phyloP scores from a whole-genome alignment of 176 grass and related monocot genomes.

The Cocos nucifera region DNA sequence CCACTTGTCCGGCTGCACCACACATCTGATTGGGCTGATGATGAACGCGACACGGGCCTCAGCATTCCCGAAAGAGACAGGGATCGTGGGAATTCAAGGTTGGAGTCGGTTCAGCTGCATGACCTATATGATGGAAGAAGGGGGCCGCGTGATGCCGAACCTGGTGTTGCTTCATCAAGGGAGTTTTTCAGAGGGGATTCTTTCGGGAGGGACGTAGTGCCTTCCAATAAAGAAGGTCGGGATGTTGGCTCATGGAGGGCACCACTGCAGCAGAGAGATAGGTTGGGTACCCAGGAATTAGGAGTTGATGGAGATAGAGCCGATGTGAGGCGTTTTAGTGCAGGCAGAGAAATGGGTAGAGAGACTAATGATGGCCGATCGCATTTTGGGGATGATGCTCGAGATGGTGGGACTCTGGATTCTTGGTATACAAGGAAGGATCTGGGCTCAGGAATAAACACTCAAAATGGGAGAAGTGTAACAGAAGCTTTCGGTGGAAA shows the following conservation, averaged over 20 bases:
- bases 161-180: constrained; percentile 19
- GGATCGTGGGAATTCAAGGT: constrained; percentile 50
- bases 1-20: constrained; percentile 51
- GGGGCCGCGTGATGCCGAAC: not conserved
- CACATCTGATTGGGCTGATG: constrained; percentile 92
- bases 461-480: constrained; percentile 25
- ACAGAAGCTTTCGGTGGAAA: constrained; percentile 37
- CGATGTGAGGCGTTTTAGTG: constrained; percentile 42
- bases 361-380: constrained; percentile 17
- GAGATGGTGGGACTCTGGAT: constrained; percentile 44
- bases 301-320: constrained; percentile 29
- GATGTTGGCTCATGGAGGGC: constrained; percentile 48
- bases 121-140: constrained; percentile 29
- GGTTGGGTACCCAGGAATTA: not conserved
- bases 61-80: constrained; percentile 61
- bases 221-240: constrained; percentile 27
- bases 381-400: constrained; percentile 23
- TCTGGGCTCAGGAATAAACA: constrained; percentile 7
- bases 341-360: constrained; percentile 38
- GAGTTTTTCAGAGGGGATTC: constrained; percentile 46
- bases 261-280: constrained; percentile 31
- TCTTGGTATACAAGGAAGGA: constrained; percentile 31
- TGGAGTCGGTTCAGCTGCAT: constrained; percentile 22
- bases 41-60: constrained; percentile 82
- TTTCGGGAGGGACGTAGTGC: constrained; percentile 31